Percentiles rank a stretch among this genome's conserved stretches.
phyloP scores from a whole-genome alignment of 345 rosid species.

The Gossypium herbaceum region DNA sequence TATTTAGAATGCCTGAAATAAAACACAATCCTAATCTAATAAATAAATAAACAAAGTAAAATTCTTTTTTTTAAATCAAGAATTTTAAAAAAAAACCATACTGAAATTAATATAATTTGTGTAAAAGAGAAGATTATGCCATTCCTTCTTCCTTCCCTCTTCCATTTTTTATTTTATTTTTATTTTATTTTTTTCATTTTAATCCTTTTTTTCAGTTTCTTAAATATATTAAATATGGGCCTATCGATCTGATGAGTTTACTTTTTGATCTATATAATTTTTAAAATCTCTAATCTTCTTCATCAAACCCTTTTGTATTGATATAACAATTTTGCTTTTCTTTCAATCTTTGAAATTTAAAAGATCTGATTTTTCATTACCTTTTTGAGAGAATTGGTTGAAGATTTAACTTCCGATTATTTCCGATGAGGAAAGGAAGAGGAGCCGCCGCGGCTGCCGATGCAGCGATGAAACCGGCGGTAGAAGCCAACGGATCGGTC shows the following conservation, averaged over 20 bases:
- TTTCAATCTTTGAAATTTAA: neutral
- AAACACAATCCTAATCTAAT: no score
- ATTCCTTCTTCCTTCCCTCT: no score
- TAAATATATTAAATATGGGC: neutral
- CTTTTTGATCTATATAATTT: neutral
- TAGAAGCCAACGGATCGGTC: slow-evolving; percentile 10
- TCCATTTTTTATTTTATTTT: neutral
- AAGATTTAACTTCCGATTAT: neutral
- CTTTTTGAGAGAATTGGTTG: no score
- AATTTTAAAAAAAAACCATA: no score
- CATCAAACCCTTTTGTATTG: neutral
- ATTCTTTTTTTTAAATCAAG: no score
- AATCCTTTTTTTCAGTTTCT: neutral
- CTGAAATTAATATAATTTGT: no score
- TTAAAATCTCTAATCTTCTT: neutral
- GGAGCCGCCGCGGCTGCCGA: slow-evolving; percentile 30
- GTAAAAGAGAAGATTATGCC: no score
- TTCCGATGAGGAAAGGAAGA: slow-evolving; percentile 60
- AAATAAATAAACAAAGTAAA: no score
- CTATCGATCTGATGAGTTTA: neutral
- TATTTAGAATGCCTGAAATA: no score
- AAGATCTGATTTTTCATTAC: neutral
- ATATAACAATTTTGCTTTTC: neutral
- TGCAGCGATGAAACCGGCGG: slow-evolving; percentile 27
- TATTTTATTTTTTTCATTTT: neutral